A percentile compares a stretch with the other conserved stretches of the same genome.
Evolutionary conservation across 257 asterid species (phyloP).

Genomic region (Forsythia viridissima): DNA sequence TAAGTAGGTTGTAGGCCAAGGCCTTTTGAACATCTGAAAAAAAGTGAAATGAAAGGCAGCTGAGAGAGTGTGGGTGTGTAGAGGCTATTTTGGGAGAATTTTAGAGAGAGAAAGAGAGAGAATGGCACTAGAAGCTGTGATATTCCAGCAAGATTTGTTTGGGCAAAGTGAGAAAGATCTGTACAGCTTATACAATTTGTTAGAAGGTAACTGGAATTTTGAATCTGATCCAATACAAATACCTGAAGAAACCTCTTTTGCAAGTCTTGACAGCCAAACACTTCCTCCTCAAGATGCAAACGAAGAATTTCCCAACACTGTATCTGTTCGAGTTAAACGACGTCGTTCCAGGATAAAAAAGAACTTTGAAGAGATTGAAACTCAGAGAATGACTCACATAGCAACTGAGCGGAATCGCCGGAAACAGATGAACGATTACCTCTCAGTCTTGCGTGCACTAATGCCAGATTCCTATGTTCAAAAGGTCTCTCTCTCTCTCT

Average conservation of each 20-base stretch:
- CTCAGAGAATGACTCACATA: constrained; percentile 52
- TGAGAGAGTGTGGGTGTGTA: not conserved
- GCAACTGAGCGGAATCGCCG: constrained; percentile 47
- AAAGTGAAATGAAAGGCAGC: not conserved
- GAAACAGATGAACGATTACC: constrained; percentile 47
- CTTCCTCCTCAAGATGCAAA: not conserved
- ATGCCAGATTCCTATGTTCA: constrained; percentile 43
- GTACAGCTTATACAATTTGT: constrained; percentile 9
- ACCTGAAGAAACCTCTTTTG: constrained; percentile 1
- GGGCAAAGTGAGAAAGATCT: constrained; percentile 8
- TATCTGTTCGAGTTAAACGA: constrained; percentile 6
- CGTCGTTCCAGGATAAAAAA: constrained; percentile 31
- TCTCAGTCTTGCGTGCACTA: constrained; percentile 33
- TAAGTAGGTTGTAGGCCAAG: not conserved
- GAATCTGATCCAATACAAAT: constrained; percentile 14
- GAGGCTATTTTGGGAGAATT: not conserved
- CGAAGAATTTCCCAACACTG: not conserved
- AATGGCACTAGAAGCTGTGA: constrained; percentile 40
- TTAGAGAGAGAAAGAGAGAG: not conserved
- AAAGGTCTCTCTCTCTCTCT: constrained; percentile 26
- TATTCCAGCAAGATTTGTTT: constrained; percentile 22
- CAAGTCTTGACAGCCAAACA: not conserved
- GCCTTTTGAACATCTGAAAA: not conserved
- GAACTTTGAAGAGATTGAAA: constrained; percentile 41
- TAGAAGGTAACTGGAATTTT: constrained; percentile 22